Base-by-base conservation (phyloP, 352 stramenopile genomes). In the Phytophthora vignae region DNA sequence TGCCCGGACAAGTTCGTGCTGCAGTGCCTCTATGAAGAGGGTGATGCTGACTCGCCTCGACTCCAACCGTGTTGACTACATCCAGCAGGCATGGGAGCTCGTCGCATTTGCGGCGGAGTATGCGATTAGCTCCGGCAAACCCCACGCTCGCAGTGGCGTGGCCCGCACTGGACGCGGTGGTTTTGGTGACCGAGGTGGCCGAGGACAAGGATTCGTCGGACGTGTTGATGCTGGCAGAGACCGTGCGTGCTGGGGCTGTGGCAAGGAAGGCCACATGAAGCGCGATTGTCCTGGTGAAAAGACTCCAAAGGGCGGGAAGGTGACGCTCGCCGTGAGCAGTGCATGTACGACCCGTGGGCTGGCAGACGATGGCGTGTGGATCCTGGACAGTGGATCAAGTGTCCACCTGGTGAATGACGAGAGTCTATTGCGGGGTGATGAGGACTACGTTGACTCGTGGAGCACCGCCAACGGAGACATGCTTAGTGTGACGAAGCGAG, bases 21-120 rank as follows among this genome's bases (percentile, higher is more conserved):
- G 22, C 42, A 55, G 57, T 64, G 38, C n/a, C 31, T 55, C 11
- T 64, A 15, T 36, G 22, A 64, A 49, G 38, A 49, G 40, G 15
- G 40, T 40, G 22, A 63, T 63, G 40, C 38, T 31, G 4, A 55
- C 56, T 55, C 21, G 40, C 29, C 40, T 63, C 15, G 40, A 55
- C 31, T 44, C 21, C 14, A 27, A 25, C 22, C 38, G 56, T 27
- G 56, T 14, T 42, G 56, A 63, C 22, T 46, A 63, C 15, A 38
- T 63, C 10, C 31, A 22, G 22, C 60, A 67, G 10, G 60, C 50
- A 29, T 67, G 36, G 50, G 58, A 65, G 7, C 19, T 67, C 19
- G 49, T 19, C 21, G 60, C 29, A 9, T n/a, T 67, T 53, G 49
- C 14, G 40, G 40, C 14, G 40, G 40, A 48, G 40, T 48, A 48